phyloP scores from a whole-genome alignment of 1,284 basidiomycete species.

The Tilletia walkeri region DNA sequence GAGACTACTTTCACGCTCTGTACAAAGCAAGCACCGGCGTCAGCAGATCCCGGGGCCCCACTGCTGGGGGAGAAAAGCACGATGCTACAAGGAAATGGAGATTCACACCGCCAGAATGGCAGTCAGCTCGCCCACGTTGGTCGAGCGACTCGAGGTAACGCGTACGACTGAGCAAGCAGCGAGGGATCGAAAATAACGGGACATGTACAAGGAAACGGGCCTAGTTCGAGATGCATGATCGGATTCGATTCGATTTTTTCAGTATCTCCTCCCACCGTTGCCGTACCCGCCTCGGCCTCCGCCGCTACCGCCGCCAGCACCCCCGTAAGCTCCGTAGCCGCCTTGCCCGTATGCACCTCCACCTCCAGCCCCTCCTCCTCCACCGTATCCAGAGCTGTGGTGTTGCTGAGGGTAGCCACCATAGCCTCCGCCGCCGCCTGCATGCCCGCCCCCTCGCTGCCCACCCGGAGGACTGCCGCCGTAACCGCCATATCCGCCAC shows the following conservation, averaged over 20 bases:
- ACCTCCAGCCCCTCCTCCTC: constrained; percentile 14
- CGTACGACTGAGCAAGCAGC: too few species aligned
- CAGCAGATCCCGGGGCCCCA: too few species aligned
- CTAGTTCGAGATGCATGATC: too few species aligned
- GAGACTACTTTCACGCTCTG: too few species aligned
- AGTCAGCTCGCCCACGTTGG: too few species aligned
- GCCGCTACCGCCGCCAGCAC: not conserved
- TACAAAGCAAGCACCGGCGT: too few species aligned
- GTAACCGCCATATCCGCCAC: constrained; percentile 28
- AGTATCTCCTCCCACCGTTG: constrained; percentile 15
- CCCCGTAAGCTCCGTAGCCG: constrained; percentile 24
- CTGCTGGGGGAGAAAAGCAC: too few species aligned
- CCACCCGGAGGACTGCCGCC: constrained; percentile 20
- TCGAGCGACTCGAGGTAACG: too few species aligned
- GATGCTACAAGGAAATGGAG: too few species aligned
- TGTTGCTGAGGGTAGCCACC: constrained; percentile 10
- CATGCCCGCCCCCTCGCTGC: not conserved
- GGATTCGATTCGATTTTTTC: not conserved
- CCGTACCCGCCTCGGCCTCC: constrained; percentile 23
- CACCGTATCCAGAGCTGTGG: constrained; percentile 10
- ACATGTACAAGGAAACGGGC: too few species aligned
- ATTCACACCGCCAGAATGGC: too few species aligned
- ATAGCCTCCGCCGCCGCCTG: not conserved
- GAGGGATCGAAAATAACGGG: too few species aligned
- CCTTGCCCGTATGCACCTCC: constrained; percentile 28